Evolutionary conservation across 1,284 basidiomycete genomes (phyloP).

Genomic region (Apiotrichum domesticum): DNA sequence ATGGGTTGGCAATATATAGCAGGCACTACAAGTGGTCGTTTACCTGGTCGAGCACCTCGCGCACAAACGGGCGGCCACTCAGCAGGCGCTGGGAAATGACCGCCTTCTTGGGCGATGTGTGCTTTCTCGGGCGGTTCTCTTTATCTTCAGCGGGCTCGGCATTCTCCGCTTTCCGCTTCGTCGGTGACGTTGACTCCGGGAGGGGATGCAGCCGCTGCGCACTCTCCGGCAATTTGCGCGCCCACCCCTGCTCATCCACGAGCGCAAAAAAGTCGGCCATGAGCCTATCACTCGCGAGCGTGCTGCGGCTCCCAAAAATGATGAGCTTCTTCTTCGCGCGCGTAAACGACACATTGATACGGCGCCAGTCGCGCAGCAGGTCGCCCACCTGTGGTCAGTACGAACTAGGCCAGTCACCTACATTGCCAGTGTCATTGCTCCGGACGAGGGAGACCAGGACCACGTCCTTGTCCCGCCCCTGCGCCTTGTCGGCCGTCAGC

Average conservation of each 20-base stretch:
- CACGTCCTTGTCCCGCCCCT: constrained; percentile 94
- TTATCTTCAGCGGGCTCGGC: neutral
- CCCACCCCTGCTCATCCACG: constrained; percentile 66
- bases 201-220: constrained; percentile 49
- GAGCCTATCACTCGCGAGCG: constrained; percentile 57
- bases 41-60: constrained; percentile 22
- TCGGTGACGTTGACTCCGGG: constrained; percentile 31
- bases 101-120: neutral
- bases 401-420: constrained; percentile 51
- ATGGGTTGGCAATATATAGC: neutral
- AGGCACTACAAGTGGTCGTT: neutral
- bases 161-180: neutral
- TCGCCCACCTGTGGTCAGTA: constrained; percentile 64
- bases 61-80: constrained; percentile 15
- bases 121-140: neutral
- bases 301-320: constrained; percentile 76
- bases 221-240: constrained; percentile 54
- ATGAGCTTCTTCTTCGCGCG: constrained; percentile 83
- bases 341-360: constrained; percentile 96
- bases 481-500: constrained; percentile 88
- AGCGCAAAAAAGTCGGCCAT: constrained; percentile 66
- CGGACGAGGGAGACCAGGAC: constrained; percentile 89
- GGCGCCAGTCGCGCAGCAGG: constrained; percentile 85
- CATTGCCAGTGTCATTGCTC: constrained; percentile 68
- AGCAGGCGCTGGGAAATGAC: constrained; percentile 8